Evolutionary conservation across 495 filamentous ascomycete species (phyloP), one percentile per base, ranked within the genome.

Genomic region (Penicillium longicatenatum): DNA sequence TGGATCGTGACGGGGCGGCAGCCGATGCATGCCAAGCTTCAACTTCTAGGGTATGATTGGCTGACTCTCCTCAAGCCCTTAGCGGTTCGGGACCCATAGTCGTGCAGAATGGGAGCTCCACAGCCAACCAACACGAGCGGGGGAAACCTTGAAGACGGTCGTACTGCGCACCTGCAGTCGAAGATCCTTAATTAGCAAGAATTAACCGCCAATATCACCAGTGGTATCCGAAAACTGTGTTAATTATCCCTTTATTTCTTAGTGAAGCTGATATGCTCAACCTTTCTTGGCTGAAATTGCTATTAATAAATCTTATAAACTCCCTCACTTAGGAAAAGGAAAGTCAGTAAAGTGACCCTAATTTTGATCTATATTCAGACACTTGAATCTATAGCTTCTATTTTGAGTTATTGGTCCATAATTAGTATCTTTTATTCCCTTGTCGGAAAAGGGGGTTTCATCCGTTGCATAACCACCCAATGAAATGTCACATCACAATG

Each of bases 141-240:
- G 35, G 16, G 16, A 39, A 39, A n/a, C 35, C 35, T 39, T 39
- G 35, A 39, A 14, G 12, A n/a, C n/a, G 43, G 22, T 46, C n/a
- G n/a, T n/a, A n/a, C n/a, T n/a, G n/a, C n/a, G n/a, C n/a, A n/a
- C n/a, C n/a, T 21, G 43, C 43, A 21, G 19, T 6, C 4, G 44
- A 47, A 45, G 6, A 16, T 30, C 59, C 68, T 62, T 70, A 68
- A 70, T 70, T 70, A 69, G 68, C 60, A 62, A 59, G 62, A 67
- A 37, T 69, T 69, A 69, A 60, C 57, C 68, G 69, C 69, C 57
- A 29, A 33, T 31, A 4, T n/a, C 1, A 17, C 12, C 11, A 29
- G 20, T 31, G 35, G n/a, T n/a, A n/a, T 30, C 3, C 4, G 3
- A 20, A 22, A 14, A 11, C 44, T 50, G 6, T 14, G 39, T 10